A percentile compares a stretch with the other conserved stretches of the same genome.
phyloP scores from a whole-genome alignment of 164 flowering plant species.

The Akebia trifoliata region DNA sequence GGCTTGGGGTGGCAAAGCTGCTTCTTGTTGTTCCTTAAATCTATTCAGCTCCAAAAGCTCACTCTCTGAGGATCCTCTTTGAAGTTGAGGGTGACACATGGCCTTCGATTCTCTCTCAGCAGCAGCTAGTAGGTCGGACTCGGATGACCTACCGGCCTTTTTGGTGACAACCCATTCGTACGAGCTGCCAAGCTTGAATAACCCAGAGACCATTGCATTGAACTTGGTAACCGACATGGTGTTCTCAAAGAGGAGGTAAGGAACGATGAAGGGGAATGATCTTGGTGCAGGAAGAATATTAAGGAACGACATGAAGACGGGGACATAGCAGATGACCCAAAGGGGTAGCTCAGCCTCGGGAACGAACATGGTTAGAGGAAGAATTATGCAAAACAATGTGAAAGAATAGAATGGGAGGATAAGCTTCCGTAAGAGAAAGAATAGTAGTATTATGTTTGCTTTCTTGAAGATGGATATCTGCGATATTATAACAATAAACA shows the following conservation, averaged over 20 bases:
- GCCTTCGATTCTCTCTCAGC: conserved; percentile 56
- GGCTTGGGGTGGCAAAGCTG: conserved; percentile 18
- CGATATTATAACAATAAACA: conserved; percentile 10
- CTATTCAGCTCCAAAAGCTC: conserved; percentile 51
- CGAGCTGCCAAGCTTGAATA: conserved; percentile 81
- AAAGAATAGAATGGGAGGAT: conserved; percentile 85
- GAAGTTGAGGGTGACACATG: conserved; percentile 34
- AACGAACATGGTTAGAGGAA: conserved; percentile 76
- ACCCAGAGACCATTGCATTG: conserved; percentile 84
- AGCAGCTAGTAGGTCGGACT: conserved; percentile 57
- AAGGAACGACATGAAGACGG: conserved; percentile 67
- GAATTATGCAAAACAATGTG: conserved; percentile 79
- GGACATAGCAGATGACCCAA: conserved; percentile 78
- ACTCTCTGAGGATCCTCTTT: conserved; percentile 60
- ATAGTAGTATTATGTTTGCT: conserved; percentile 58
- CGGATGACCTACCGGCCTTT: conserved; percentile 81
- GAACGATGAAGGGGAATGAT: conserved; percentile 82
- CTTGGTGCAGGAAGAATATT: conserved; percentile 80
- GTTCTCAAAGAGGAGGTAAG: conserved; percentile 85
- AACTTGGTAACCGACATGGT: conserved; percentile 94
- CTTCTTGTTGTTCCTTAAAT: conserved; percentile 47
- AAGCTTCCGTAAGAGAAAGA: conserved; percentile 73
- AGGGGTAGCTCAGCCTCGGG: conserved; percentile 79
- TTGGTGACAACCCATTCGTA: conserved; percentile 91
- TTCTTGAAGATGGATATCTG: conserved; percentile 74